Evolutionary conservation across 441 rosid species (phyloP).

Genomic region (Syzygium malaccense): DNA sequence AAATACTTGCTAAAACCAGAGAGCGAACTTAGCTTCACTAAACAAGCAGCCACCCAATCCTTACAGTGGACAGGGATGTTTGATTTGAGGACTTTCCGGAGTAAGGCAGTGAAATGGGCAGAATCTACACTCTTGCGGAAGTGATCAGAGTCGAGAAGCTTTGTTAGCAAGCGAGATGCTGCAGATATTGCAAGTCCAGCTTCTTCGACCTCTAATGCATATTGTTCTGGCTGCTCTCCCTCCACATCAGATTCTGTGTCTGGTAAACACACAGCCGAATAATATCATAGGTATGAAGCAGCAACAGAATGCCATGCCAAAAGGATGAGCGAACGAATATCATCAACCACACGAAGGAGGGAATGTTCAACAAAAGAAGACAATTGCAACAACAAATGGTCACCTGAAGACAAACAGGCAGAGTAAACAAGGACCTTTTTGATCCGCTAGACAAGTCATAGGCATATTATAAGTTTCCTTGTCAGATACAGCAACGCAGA

Average conservation of each 20-base stretch:
- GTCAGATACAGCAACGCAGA: background rate
- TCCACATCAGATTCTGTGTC: constrained; percentile 44
- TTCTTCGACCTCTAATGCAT: constrained; percentile 65
- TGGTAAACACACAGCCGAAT: constrained; percentile 1
- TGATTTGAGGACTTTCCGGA: constrained; percentile 59
- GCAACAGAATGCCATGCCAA: background rate
- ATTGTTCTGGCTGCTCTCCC: constrained; percentile 42
- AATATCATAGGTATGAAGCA: background rate
- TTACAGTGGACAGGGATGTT: constrained; percentile 57
- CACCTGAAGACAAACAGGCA: background rate
- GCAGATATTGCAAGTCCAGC: constrained; percentile 57
- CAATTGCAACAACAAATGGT: background rate
- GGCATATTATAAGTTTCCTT: background rate
- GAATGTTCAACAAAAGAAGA: background rate
- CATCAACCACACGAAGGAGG: background rate
- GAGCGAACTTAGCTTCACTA: constrained; percentile 48
- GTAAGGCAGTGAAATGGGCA: constrained; percentile 26
- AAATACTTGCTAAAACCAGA: constrained; percentile 21
- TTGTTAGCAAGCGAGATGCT: constrained; percentile 60
- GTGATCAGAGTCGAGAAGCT: constrained; percentile 55
- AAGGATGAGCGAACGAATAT: background rate
- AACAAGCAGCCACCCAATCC: constrained; percentile 78
- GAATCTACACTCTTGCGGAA: constrained; percentile 32
- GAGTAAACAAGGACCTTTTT: background rate
- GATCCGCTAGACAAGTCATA: background rate